A percentile compares a stretch with the other conserved stretches of the same genome.
These are phyloP conservation scores for Claviceps sp. DNA, from an alignment of 2,329 filamentous ascomycete genomes.

Conservation along the genomic window DNA sequence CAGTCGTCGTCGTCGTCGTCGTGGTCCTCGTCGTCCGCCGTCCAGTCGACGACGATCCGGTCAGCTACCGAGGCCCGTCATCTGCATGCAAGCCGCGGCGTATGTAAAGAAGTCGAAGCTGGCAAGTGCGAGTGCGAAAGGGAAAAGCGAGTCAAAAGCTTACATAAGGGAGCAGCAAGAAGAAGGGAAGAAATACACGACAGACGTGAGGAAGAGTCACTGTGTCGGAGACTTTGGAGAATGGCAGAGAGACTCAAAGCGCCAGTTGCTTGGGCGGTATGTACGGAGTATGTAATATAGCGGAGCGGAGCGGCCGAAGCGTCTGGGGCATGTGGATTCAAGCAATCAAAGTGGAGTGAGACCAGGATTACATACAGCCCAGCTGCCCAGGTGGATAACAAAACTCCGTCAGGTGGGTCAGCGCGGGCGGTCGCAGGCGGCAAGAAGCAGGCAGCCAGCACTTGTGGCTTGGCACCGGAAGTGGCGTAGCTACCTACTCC, in stretches of 20 bases:
- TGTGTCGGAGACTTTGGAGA: background rate
- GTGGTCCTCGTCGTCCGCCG: constrained; percentile 2
- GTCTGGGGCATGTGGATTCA: background rate
- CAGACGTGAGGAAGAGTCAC: background rate
- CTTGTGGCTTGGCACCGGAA: background rate
- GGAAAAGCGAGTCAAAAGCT: background rate
- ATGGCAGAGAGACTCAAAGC: background rate
- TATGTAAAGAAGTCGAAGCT: background rate
- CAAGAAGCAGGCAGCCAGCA: background rate
- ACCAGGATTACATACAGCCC: too few species aligned
- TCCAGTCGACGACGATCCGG: constrained; percentile 5
- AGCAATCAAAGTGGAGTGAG: too few species aligned
- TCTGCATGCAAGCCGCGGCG: constrained; percentile 4
- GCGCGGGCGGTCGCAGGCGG: background rate
- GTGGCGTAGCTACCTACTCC: background rate
- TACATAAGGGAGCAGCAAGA: background rate
- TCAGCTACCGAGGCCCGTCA: constrained; percentile 4
- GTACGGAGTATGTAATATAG: too few species aligned
- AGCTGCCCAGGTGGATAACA: too few species aligned
- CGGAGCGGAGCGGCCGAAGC: background rate
- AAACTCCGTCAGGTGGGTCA: background rate
- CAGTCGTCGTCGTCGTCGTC: background rate
- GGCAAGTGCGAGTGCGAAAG: background rate
- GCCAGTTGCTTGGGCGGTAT: too few species aligned
- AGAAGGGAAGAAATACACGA: background rate